Percentiles rank a stretch among this genome's conserved stretches.
phyloP scores from a whole-genome alignment of 371 early-diverging fungal genomes.

The Haplosporangium sp. region DNA sequence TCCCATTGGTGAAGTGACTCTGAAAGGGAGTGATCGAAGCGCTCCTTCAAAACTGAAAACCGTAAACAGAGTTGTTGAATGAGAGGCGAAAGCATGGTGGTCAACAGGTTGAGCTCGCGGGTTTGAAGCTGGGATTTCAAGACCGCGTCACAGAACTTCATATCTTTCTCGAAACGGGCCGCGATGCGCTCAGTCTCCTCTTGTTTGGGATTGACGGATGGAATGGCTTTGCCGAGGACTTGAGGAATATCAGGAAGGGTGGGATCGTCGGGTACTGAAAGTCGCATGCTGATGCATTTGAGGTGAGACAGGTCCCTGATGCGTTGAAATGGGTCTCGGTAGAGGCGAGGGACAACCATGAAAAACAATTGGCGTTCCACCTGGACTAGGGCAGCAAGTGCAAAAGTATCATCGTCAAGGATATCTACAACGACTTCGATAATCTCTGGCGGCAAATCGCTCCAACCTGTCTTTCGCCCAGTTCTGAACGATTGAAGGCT shows the following conservation, averaged over 20 bases:
- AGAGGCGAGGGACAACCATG: conserved; percentile 24
- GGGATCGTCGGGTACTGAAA: not conserved
- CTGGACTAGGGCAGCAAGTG: conserved; percentile 20
- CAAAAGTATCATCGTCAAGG: conserved; percentile 16
- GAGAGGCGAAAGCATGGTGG: conserved; percentile 17
- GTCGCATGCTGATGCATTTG: not conserved
- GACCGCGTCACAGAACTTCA: not conserved
- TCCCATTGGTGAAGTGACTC: not conserved
- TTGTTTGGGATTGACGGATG: not conserved
- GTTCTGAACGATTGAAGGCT: not conserved
- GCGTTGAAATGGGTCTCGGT: conserved; percentile 28
- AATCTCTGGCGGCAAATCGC: conserved; percentile 27
- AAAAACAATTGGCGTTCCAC: conserved; percentile 38
- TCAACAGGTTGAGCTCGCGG: conserved; percentile 18
- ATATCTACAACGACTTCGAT: conserved; percentile 16
- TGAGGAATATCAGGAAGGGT: not conserved
- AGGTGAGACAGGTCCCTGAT: conserved; percentile 5
- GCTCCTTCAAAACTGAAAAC: not conserved
- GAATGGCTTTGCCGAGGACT: not conserved
- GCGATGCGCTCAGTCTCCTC: not conserved
- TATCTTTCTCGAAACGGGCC: not conserved
- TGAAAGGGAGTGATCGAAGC: not conserved
- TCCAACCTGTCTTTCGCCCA: conserved; percentile 12
- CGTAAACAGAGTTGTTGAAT: conserved; percentile 14
- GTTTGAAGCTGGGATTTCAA: not conserved